Evolutionary conservation across 768 basidiomycete genomes (phyloP), one percentile per base, ranked within the genome.

Genomic region (Leccinum disarticulatum): DNA sequence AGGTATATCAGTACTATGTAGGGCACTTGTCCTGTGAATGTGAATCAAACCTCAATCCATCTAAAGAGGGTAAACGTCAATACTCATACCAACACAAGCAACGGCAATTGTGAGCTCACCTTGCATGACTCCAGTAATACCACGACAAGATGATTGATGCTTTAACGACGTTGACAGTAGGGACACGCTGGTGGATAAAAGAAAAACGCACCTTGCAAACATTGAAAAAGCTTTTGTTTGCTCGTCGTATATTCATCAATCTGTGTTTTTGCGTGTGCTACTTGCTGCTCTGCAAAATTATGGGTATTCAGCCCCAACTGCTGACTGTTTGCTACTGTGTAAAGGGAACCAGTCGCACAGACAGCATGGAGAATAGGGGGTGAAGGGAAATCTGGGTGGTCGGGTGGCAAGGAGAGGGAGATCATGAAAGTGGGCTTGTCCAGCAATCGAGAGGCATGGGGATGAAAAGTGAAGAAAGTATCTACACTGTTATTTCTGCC

Each of bases 311-410:
- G 36, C 31, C 51, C 58, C 15, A 56, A 38, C 15, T 62, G 57
- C 22, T 61, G 65, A 53, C 58, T 59, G 28, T 49, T 83, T 3
- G 84, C 86, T 15, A 86, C 84, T 1, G 89, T 91, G 64, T 91
- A 92, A 22, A 87, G 74, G 58, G 90, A 87, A 15, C 88, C 87
- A 36, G 87, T 79, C 2, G 91, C 92, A 72, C 91, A 93, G 53
- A 95, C 90, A n/a, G 91, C 90, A 68, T 95, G 93, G 0, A 95
- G 80, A 43, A 93, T 74, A 9, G 87, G 80, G 6, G 81, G 69
- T 33, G 81, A 79, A 8, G 93, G 93, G 66, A 93, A 95, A 58
- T 86, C 83, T 4, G 85, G 81, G 63, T 91, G 87, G 25, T 77
- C 80, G 0, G 88, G 87, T 1, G 88, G 83, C 5, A 91, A 75